Base-by-base conservation (phyloP, 129 eudicot species). In the Cynara cardunculus region DNA sequence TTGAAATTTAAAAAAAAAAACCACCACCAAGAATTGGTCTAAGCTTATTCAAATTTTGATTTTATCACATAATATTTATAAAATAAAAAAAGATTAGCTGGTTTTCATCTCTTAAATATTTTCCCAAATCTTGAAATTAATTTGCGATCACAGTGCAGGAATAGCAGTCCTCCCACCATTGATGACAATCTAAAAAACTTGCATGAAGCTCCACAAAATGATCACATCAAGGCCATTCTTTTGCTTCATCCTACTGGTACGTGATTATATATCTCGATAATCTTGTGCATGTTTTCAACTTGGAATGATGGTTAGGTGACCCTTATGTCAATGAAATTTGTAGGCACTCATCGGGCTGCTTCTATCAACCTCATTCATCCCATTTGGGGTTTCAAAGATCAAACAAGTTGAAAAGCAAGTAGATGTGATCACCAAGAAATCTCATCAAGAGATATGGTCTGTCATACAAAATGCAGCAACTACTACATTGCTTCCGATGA, bases 241-340 rank as follows among this genome's bases (percentile, higher is more conserved):
- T 49, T 82, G 82, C 74, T 70, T 87, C 78, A 81, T 87, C 72
- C 22, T 87, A 26, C 77, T 77, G 88, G 93, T 89, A 87, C n/a
- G n/a, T n/a, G n/a, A 74, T 24, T 79, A 25, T 1, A 0, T 30
- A 74, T 83, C 74, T 35, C 53, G 7, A 31, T 68, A 72, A 35
- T 77, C 62, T 26, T 31, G 24, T 49, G 35, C 16, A 34, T 18
- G 44, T 26, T 71, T 35, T 78, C 1, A 71, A 8, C 22, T 73
- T 66, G 18, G 31, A 44, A 41, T 16, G 10, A 41, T 41, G 31
- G 30, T 10, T 1, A 19, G 22, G 25, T 28, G 12, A 25, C n/a
- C n/a, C n/a, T n/a, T 44, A 71, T 69, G 44, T 67, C 4, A 44
- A 69, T 11, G 41, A 26, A 25, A 71, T 27, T 25, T 85, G 65